These are phyloP conservation scores for Trichosporon asahii DNA, from an alignment of 1,284 basidiomycete species.

Conservation along the genomic window DNA sequence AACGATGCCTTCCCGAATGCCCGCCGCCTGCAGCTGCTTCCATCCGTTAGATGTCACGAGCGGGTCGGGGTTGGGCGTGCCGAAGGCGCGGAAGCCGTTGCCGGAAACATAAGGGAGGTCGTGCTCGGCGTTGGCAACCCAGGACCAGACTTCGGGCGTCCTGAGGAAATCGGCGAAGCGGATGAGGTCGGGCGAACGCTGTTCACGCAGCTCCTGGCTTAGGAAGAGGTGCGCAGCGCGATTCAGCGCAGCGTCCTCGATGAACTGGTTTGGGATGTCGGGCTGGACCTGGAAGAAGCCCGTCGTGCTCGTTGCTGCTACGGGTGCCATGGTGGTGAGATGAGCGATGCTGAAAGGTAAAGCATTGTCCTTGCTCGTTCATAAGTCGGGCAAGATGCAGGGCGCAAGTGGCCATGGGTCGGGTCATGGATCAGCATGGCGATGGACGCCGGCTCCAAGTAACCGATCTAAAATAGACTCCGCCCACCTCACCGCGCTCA, in stretches of 20 bases:
- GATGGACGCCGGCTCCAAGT: not conserved
- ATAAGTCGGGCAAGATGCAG: no score
- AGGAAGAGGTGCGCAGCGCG: constrained; percentile 15
- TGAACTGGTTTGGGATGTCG: constrained; percentile 14
- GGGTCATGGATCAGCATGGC: not conserved
- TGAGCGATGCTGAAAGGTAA: not conserved
- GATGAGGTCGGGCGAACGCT: not conserved
- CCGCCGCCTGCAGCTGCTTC: constrained; percentile 22
- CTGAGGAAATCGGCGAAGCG: constrained; percentile 12
- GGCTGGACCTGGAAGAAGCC: constrained; percentile 21
- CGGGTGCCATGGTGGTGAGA: not conserved
- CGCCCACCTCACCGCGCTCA: not conserved
- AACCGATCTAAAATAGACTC: not conserved
- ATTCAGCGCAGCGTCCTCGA: constrained; percentile 15
- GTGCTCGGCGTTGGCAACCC: constrained; percentile 19
- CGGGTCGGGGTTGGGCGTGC: constrained; percentile 6
- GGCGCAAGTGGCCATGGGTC: not conserved
- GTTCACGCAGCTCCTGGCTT: not conserved
- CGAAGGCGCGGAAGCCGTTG: constrained; percentile 18
- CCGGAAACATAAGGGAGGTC: constrained; percentile 17
- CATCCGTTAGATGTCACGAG: constrained; percentile 22
- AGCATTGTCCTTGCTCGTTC: not conserved
- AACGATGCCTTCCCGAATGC: constrained; percentile 20
- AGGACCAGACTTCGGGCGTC: not conserved
- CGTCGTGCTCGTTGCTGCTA: constrained; percentile 15